Base-by-base conservation (phyloP, 2,329 filamentous ascomycete species). In the Penicillium sclerotigenum region DNA sequence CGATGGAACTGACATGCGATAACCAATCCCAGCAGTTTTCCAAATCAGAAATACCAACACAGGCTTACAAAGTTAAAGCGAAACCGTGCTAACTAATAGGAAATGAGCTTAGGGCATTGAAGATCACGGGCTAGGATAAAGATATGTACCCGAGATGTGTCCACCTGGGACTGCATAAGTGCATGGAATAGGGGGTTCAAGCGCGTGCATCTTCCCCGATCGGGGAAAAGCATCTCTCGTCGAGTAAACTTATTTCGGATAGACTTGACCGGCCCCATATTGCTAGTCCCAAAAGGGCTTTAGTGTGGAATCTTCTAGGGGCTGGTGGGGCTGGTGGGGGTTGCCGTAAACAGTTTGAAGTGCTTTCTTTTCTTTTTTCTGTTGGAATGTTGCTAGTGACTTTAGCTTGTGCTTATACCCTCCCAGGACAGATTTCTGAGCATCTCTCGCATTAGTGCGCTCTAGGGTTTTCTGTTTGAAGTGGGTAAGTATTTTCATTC, bases 191-290 rank as follows among this genome's bases (percentile, higher is more conserved):
- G 11, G 33, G 33, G 47, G 34, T 48, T 24, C 47, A 22, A 50
- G 36, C n/a, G 24, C 24, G 4, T 26, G 24, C 47, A 29, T 34
- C 28, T 43, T 43, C 41, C 61, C 59, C 28, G 38, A 58, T 60
- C 49, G 28, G 60, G 61, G 42, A 63, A 63, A 62, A 52, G 61
- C 58, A 59, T 49, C 33, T 48, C 61, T 62, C 47, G 60, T 61
- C 56, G 26, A 14, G 31, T 54, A 42, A 50, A 54, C 41, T 59
- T 43, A 56, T 50, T 48, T 34, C 10, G 47, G 42, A 45, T 60
- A 52, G 50, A 31, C 37, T 50, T 43, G 28, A 7, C 29, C 4
- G 13, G 31, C 18, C 22, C 49, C 49, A 37, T 14, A 22, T 4
- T 7, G 14, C 40, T 52, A 46, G 40, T 6, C 22, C 22, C 5